Conservation (phyloP, 345 rosid genomes). For the Ricinus communis region DNA sequence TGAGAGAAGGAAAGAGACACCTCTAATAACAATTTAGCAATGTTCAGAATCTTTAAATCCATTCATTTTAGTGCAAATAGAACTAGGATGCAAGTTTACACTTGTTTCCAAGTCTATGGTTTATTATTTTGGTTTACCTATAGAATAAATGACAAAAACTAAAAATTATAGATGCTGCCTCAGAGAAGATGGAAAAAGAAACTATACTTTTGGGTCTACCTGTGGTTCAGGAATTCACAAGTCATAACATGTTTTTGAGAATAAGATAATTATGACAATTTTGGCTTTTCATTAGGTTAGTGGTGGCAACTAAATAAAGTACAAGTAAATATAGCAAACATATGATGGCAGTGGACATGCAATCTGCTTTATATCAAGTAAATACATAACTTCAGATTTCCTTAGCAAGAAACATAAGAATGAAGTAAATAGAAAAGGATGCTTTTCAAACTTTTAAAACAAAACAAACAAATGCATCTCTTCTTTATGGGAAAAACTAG, state of each 20-base stretch:
- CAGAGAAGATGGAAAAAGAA: neutral
- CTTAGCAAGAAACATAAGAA: neutral
- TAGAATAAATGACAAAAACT: neutral
- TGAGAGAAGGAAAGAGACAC: neutral
- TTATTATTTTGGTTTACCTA: neutral
- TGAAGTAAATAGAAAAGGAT: neutral
- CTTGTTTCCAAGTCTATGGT: neutral
- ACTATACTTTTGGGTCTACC: neutral
- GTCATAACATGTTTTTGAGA: neutral
- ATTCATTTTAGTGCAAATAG: neutral
- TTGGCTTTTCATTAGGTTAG: neutral
- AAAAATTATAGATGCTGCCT: neutral
- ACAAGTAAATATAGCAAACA: neutral
- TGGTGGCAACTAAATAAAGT: neutral
- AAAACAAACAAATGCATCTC: neutral
- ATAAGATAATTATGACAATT: neutral
- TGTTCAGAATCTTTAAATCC: neutral
- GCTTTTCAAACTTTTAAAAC: neutral
- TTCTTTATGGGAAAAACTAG: neutral
- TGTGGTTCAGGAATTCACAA: neutral
- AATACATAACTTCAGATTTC: neutral
- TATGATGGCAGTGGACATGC: neutral
- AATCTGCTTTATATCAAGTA: neutral
- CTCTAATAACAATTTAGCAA: neutral
- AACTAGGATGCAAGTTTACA: neutral